Conservation (phyloP, 352 stramenopile species). For the Globisporangium cystogenes region DNA sequence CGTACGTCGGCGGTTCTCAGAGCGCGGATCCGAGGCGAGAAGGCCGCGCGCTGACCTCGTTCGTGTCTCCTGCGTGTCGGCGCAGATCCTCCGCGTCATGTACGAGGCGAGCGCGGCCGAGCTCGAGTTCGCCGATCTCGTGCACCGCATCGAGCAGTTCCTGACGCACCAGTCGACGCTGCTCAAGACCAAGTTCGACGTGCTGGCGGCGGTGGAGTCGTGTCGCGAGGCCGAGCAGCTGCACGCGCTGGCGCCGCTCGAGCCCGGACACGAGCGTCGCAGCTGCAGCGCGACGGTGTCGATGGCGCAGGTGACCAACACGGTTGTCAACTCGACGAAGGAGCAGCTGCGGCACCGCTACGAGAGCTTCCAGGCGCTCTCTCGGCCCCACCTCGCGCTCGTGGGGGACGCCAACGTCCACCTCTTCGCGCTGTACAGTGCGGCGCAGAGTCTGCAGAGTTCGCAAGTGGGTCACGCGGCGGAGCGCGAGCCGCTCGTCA, state of each 20-base stretch:
- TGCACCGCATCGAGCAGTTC: slow-evolving; percentile 20
- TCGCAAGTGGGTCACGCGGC: neutral
- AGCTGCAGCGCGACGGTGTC: neutral
- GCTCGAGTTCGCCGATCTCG: slow-evolving; percentile 9
- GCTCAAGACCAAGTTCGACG: slow-evolving; percentile 25
- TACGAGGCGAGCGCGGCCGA: slow-evolving; percentile 17
- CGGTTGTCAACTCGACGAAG: slow-evolving; percentile 16
- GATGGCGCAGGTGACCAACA: slow-evolving; percentile 4
- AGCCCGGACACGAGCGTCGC: neutral
- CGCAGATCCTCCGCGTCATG: slow-evolving; percentile 23
- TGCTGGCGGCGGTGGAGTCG: slow-evolving; percentile 11
- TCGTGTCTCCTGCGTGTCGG: neutral
- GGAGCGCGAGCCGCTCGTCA: neutral
- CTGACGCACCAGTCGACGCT: slow-evolving; percentile 25
- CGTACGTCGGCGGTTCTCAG: slow-evolving; percentile 13
- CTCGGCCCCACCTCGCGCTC: slow-evolving; percentile 14
- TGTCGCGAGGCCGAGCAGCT: slow-evolving; percentile 14
- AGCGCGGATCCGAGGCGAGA: neutral
- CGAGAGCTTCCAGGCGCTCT: slow-evolving; percentile 9
- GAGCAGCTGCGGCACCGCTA: slow-evolving; percentile 15
- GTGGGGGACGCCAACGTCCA: slow-evolving; percentile 21
- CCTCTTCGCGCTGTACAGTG: slow-evolving; percentile 26
- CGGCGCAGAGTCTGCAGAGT: slow-evolving; percentile 14
- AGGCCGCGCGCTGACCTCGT: neutral
- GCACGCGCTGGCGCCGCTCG: slow-evolving; percentile 1